These are phyloP conservation scores for Penicillium vulpinum DNA, from an alignment of 2,329 filamentous ascomycete genomes.

Conservation along the genomic window DNA sequence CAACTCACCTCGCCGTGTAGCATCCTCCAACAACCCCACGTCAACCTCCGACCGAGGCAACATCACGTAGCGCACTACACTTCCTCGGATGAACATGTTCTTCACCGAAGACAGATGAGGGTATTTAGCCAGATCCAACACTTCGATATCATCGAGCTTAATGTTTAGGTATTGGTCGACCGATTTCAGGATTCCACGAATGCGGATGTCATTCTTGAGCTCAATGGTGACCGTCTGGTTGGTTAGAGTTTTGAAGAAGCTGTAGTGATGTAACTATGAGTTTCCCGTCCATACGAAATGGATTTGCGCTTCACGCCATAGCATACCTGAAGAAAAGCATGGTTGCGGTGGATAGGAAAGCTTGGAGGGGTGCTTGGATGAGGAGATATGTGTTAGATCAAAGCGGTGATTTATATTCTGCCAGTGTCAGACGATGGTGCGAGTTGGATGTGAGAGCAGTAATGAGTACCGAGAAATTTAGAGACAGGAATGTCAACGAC, in stretches of 20 bases:
- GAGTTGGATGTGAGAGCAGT: neutral
- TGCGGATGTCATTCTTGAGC: conserved; percentile 98
- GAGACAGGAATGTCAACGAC: neutral
- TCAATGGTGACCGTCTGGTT: conserved; percentile 97
- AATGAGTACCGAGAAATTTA: neutral
- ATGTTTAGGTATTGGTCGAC: conserved; percentile 99
- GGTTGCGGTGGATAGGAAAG: conserved; percentile 21
- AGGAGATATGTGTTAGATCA: neutral
- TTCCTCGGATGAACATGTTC: conserved; percentile 93
- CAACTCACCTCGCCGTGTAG: conserved; percentile 73
- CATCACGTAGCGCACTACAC: conserved; percentile 90
- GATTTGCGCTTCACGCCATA: neutral
- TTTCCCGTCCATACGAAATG: neutral
- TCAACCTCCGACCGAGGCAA: conserved; percentile 80
- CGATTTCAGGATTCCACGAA: conserved; percentile 91
- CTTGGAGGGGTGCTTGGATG: conserved; percentile 8
- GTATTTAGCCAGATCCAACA: conserved; percentile 91
- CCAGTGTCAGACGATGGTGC: neutral
- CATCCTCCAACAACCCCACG: conserved; percentile 83
- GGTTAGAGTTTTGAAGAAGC: conserved; percentile 98
- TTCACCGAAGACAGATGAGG: conserved; percentile 89
- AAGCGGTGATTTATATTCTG: neutral
- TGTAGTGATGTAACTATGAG: conserved; percentile 39
- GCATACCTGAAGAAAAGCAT: conserved; percentile 57
- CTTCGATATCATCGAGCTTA: conserved; percentile 92